Percentiles rank a stretch among this genome's conserved stretches.
These are phyloP conservation scores for Starmerella potacharoeniae DNA, from an alignment of 805 yeast species.

Conservation along the genomic window DNA sequence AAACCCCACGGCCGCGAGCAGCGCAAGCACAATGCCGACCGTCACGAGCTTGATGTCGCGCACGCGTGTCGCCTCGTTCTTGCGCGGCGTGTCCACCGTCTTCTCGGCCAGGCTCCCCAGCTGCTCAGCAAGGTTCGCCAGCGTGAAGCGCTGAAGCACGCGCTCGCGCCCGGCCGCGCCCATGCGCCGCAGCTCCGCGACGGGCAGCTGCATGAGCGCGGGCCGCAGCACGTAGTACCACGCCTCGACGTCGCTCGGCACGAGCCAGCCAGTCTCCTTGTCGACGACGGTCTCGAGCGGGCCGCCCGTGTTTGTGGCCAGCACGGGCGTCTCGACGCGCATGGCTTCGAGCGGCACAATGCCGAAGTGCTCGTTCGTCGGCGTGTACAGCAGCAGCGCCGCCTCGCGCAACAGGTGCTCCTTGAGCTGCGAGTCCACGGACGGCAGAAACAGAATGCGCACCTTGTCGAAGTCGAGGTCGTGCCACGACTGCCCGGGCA, in stretches of 20 bases:
- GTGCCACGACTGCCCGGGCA: constrained; percentile 21
- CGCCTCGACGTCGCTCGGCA: constrained; percentile 25
- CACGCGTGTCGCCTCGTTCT: constrained; percentile 11
- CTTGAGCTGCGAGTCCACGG: constrained; percentile 57
- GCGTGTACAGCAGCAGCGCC: constrained; percentile 68
- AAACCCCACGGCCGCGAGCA: neutral
- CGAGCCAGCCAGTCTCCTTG: constrained; percentile 32
- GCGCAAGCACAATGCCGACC: neutral
- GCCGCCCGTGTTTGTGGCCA: constrained; percentile 85
- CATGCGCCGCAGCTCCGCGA: constrained; percentile 23
- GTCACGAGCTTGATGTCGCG: constrained; percentile 9
- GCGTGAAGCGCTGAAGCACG: constrained; percentile 28
- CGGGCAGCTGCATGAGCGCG: constrained; percentile 21
- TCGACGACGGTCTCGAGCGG: constrained; percentile 69
- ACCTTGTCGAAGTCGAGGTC: constrained; percentile 22
- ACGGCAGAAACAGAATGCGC: constrained; percentile 66
- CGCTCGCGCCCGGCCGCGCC: constrained; percentile 26
- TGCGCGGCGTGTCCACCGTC: constrained; percentile 17
- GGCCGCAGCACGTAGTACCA: constrained; percentile 30
- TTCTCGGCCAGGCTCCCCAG: constrained; percentile 22
- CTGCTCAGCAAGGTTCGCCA: constrained; percentile 25
- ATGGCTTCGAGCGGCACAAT: constrained; percentile 95
- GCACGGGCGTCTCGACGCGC: constrained; percentile 69
- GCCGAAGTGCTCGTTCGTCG: constrained; percentile 89
- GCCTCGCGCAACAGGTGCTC: constrained; percentile 47